Evolutionary conservation across 2,329 filamentous ascomycete species (phyloP).

Genomic region (Fusarium denticulatum): DNA sequence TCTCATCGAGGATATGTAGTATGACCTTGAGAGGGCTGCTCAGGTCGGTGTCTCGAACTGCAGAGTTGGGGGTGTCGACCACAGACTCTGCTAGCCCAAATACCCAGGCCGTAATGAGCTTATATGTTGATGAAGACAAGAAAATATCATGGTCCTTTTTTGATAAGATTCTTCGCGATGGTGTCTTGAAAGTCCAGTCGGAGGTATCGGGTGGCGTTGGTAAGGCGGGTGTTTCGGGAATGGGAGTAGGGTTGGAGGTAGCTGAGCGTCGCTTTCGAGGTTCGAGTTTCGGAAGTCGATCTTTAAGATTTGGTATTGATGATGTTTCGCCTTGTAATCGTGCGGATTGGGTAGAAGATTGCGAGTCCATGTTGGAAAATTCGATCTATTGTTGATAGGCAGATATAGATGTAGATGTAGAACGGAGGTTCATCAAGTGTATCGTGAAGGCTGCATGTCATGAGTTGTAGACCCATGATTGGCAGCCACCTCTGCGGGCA

Average conservation of each 20-base stretch:
- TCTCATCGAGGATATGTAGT: slow-evolving; percentile 74
- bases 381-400: slow-evolving; percentile 10
- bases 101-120: slow-evolving; percentile 82
- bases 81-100: slow-evolving; percentile 88
- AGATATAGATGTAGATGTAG: slow-evolving; percentile 11
- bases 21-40: slow-evolving; percentile 71
- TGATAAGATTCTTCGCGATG: slow-evolving; percentile 84
- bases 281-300: slow-evolving; percentile 73
- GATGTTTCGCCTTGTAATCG: slow-evolving; percentile 23
- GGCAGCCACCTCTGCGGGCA: slow-evolving; percentile 15
- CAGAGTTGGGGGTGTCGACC: slow-evolving; percentile 72
- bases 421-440: neutral
- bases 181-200: slow-evolving; percentile 70
- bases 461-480: slow-evolving; percentile 23
- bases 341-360: slow-evolving; percentile 18
- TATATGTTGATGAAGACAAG: slow-evolving; percentile 77
- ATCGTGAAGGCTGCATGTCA: slow-evolving; percentile 19
- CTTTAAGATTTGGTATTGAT: slow-evolving; percentile 52
- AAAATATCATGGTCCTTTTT: slow-evolving; percentile 83
- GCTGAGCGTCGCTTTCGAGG: slow-evolving; percentile 67
- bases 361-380: slow-evolving; percentile 41
- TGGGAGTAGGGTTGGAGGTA: slow-evolving; percentile 66
- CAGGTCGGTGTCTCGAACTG: slow-evolving; percentile 65
- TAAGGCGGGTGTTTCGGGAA: slow-evolving; percentile 79
- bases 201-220: slow-evolving; percentile 72